Evolutionary conservation across 306 rosid species (phyloP).

Genomic region (Luffa acutangula): DNA sequence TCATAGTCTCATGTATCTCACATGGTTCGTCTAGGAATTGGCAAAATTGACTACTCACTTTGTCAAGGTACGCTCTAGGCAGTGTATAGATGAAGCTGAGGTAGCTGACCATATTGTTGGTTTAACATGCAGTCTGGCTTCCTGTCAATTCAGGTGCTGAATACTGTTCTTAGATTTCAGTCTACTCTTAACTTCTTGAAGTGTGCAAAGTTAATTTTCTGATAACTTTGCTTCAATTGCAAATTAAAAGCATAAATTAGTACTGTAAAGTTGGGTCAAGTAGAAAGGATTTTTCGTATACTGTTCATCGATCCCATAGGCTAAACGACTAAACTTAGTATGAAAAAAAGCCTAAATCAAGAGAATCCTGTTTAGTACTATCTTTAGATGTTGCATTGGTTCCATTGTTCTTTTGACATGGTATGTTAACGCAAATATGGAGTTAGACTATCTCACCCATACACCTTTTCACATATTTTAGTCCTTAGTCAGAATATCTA

Average conservation of each 20-base stretch:
- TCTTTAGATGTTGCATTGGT: background rate
- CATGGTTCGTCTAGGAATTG: slow-evolving; percentile 38
- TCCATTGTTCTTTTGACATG: slow-evolving; percentile 1
- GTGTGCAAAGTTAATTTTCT: background rate
- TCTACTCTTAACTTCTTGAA: background rate
- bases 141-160: slow-evolving; percentile 83
- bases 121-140: slow-evolving; percentile 76
- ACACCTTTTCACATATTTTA: background rate
- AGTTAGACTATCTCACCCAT: background rate
- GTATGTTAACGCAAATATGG: background rate
- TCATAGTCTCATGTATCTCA: slow-evolving; percentile 8
- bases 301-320: background rate
- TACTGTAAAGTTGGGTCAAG: background rate
- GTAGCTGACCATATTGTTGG: slow-evolving; percentile 91
- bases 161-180: slow-evolving; percentile 3
- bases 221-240: background rate
- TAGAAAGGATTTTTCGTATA: background rate
- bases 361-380: background rate
- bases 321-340: background rate
- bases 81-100: slow-evolving; percentile 88
- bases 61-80: slow-evolving; percentile 73
- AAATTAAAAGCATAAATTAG: background rate
- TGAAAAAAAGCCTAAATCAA: background rate
- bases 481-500: background rate
- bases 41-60: slow-evolving; percentile 70